Percentiles rank a stretch among this genome's conserved stretches.
Evolutionary conservation across 2,329 filamentous ascomycete genomes (phyloP).

Genomic region (Ploettnerulaceae sp.): DNA sequence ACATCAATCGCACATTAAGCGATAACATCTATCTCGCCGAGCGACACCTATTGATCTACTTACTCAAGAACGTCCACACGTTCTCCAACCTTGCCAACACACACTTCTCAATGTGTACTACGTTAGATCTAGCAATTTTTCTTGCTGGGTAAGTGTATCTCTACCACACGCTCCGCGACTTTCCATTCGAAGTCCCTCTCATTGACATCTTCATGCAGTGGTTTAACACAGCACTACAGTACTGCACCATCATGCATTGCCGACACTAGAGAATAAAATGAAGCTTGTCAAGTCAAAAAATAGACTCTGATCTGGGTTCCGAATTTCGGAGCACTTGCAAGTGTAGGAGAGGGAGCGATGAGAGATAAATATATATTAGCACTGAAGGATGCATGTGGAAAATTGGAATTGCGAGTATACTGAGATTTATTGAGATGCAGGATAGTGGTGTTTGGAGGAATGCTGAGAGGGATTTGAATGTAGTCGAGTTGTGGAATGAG

Average conservation of each 20-base stretch:
- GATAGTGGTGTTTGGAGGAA: neutral
- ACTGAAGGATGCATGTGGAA: neutral
- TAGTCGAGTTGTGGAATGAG: constrained; percentile 1
- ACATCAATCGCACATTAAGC: neutral
- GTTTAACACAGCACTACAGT: neutral
- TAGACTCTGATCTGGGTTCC: constrained; percentile 1
- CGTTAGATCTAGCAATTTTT: constrained; percentile 3
- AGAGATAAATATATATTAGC: neutral
- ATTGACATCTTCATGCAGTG: constrained; percentile 1
- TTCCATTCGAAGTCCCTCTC: constrained; percentile 5
- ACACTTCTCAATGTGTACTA: constrained; percentile 1
- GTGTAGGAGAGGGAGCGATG: neutral
- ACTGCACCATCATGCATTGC: neutral
- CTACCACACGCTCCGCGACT: constrained; percentile 3
- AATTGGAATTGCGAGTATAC: neutral
- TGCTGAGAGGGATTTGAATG: neutral
- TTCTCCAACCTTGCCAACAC: neutral
- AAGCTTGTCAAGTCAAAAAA: neutral
- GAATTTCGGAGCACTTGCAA: neutral
- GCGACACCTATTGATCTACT: neutral
- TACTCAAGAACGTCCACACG: neutral
- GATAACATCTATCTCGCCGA: constrained; percentile 7
- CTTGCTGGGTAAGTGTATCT: constrained; percentile 5
- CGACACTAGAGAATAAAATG: neutral
- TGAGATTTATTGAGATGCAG: neutral